Percentiles rank a stretch among this genome's conserved stretches.
Conservation (phyloP, 768 basidiomycete genomes). For the Panaeolus cyanescens region DNA sequence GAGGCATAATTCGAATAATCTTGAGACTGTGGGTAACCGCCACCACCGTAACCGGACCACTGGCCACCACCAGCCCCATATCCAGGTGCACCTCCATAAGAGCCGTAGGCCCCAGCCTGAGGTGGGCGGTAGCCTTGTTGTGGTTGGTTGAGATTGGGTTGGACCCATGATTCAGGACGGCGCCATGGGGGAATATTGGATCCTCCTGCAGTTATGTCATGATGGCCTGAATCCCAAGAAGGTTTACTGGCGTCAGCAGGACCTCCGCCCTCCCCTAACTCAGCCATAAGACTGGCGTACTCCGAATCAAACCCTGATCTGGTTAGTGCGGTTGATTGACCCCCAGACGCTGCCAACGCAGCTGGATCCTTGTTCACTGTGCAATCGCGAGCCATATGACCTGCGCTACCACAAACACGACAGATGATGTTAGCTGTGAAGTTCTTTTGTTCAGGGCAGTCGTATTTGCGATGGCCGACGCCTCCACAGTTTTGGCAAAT, state of each 20-base stretch:
- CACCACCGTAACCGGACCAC: conserved; percentile 51
- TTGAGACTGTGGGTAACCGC: conserved; percentile 53
- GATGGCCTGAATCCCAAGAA: conserved; percentile 53
- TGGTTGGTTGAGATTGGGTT: conserved; percentile 47
- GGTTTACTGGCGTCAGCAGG: conserved; percentile 55
- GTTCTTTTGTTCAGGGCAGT: conserved; percentile 97
- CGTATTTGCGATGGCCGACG: conserved; percentile 96
- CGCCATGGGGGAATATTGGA: conserved; percentile 90
- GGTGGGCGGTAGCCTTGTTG: conserved; percentile 73
- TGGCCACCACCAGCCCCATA: conserved; percentile 43
- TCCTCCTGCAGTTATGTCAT: conserved; percentile 73
- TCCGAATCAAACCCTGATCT: conserved; percentile 94
- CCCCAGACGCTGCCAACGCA: conserved; percentile 47
- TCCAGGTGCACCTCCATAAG: conserved; percentile 45
- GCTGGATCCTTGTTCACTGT: conserved; percentile 91
- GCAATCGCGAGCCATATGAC: conserved; percentile 99
- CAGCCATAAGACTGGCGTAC: conserved; percentile 96
- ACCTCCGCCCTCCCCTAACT: conserved; percentile 84
- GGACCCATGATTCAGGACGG: conserved; percentile 86
- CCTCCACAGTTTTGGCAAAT: conserved; percentile 97
- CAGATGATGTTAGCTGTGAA: conserved; percentile 99
- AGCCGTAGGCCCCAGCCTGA: conserved; percentile 50
- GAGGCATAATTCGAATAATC: conserved; percentile 85
- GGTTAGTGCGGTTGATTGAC: conserved; percentile 51
- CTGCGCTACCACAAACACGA: conserved; percentile 96